A percentile compares a stretch with the other conserved stretches of the same genome.
These are phyloP conservation scores for Penicillium sp. DNA, from an alignment of 2,329 filamentous ascomycete genomes.

Conservation along the genomic window DNA sequence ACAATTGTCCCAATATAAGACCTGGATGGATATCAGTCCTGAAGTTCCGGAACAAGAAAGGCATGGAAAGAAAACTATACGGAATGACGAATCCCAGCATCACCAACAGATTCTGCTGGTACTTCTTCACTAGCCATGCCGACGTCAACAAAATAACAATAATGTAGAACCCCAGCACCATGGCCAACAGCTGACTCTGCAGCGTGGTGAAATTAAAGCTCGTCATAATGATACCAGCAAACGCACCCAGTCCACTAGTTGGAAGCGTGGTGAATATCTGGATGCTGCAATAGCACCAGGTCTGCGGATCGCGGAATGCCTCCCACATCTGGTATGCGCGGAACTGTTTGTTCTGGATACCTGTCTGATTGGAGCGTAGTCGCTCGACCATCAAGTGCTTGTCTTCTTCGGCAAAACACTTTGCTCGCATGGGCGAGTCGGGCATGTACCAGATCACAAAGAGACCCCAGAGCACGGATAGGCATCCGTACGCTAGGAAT, in stretches of 20 bases:
- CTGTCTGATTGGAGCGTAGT: slow-evolving; percentile 60
- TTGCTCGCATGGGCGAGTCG: slow-evolving; percentile 68
- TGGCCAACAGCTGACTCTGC: slow-evolving; percentile 67
- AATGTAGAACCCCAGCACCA: slow-evolving; percentile 72
- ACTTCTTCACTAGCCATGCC: slow-evolving; percentile 66
- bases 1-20: slow-evolving; percentile 44
- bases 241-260: slow-evolving; percentile 69
- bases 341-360: slow-evolving; percentile 58
- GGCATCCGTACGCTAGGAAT: slow-evolving; percentile 63
- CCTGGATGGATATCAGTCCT: neutral
- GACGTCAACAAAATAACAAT: slow-evolving; percentile 66
- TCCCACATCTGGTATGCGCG: slow-evolving; percentile 55
- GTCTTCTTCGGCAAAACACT: slow-evolving; percentile 65
- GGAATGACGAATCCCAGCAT: slow-evolving; percentile 67
- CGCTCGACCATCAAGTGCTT: slow-evolving; percentile 63
- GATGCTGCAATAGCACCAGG: slow-evolving; percentile 50
- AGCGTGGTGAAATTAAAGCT: slow-evolving; percentile 64
- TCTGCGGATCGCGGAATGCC: slow-evolving; percentile 63
- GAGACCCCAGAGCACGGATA: slow-evolving; percentile 62
- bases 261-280: slow-evolving; percentile 70
- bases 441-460: slow-evolving; percentile 65
- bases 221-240: slow-evolving; percentile 71
- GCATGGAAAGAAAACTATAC: slow-evolving; percentile 43
- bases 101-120: slow-evolving; percentile 63
- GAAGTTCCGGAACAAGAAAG: neutral